phyloP scores from a whole-genome alignment of 768 basidiomycete species.

The Suillus brevipes region DNA sequence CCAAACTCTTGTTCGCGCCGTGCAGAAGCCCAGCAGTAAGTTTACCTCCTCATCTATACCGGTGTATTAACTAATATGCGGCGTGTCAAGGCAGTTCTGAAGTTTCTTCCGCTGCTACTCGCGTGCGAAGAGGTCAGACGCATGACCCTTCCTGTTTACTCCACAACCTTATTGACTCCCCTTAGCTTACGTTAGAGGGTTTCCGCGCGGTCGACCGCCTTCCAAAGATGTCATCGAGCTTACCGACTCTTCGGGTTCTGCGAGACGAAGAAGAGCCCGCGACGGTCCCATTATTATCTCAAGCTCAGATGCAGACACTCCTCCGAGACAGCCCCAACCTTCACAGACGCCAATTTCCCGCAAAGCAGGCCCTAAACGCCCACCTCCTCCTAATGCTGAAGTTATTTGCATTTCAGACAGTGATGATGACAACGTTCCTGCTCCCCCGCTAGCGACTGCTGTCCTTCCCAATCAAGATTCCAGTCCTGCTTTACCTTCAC shows the following conservation, averaged over 20 bases:
- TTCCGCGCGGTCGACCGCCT: constrained; percentile 17
- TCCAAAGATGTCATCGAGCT: constrained; percentile 19
- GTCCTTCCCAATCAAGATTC: neutral
- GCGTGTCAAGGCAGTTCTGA: neutral
- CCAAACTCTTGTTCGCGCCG: constrained; percentile 18
- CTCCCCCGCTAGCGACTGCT: neutral
- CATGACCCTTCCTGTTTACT: neutral
- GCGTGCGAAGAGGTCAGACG: constrained; percentile 19
- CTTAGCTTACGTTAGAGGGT: constrained; percentile 7
- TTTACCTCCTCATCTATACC: constrained; percentile 1
- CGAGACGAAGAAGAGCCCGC: neutral
- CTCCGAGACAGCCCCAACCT: neutral
- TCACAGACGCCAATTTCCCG: constrained; percentile 3
- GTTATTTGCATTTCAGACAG: constrained; percentile 34
- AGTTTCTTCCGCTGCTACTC: constrained; percentile 19
- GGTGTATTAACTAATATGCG: neutral
- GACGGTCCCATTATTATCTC: constrained; percentile 26
- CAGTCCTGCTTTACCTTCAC: neutral
- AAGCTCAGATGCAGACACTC: constrained; percentile 24
- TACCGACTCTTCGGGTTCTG: constrained; percentile 23
- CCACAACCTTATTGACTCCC: constrained; percentile 18
- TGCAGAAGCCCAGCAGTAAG: constrained; percentile 18
- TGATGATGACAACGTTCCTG: constrained; percentile 14
- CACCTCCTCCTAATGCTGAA: constrained; percentile 19
- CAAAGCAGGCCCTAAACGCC: neutral